A percentile compares a stretch with the other conserved stretches of the same genome.
phyloP scores from a whole-genome alignment of 176 grass and related monocot species.

The Ampelocalamus luodianensis region DNA sequence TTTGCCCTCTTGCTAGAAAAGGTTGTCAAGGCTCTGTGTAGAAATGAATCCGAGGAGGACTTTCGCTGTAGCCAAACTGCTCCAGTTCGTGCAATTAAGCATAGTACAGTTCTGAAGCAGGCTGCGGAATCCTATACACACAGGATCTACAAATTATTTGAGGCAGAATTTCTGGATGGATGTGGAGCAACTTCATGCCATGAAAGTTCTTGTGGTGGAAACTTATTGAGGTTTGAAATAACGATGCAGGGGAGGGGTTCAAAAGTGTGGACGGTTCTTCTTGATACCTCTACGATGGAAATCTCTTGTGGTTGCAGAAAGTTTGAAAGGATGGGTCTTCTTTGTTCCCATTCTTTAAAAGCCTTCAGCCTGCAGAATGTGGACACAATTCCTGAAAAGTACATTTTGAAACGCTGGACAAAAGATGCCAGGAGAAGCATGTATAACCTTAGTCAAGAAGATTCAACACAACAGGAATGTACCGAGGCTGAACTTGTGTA shows the following conservation, averaged over 20 bases:
- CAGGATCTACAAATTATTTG: slow-evolving; percentile 86
- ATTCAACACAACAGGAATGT: slow-evolving; percentile 64
- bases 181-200: slow-evolving; percentile 78
- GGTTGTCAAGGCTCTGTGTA: slow-evolving; percentile 63
- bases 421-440: slow-evolving; percentile 81
- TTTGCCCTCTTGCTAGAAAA: slow-evolving; percentile 77
- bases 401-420: slow-evolving; percentile 83
- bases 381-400: slow-evolving; percentile 76
- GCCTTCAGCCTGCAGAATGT: slow-evolving; percentile 81
- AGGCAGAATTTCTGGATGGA: slow-evolving; percentile 79
- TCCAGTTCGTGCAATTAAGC: slow-evolving; percentile 80
- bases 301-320: slow-evolving; percentile 74
- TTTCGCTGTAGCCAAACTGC: slow-evolving; percentile 82
- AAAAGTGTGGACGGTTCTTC: slow-evolving; percentile 66
- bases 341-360: slow-evolving; percentile 84
- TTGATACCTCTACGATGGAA: slow-evolving; percentile 77
- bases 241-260: slow-evolving; percentile 82
- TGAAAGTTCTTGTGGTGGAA: slow-evolving; percentile 61
- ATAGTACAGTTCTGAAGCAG: slow-evolving; percentile 81
- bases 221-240: slow-evolving; percentile 70
- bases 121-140: slow-evolving; percentile 74
- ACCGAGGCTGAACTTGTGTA: slow-evolving; percentile 78
- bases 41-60: slow-evolving; percentile 83
- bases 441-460: slow-evolving; percentile 70
- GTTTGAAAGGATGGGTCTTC: slow-evolving; percentile 79